Evolutionary conservation across 805 yeast species (phyloP), one percentile per base, ranked within the genome.

Genomic region (Cyberlindnera galapagoensis): DNA sequence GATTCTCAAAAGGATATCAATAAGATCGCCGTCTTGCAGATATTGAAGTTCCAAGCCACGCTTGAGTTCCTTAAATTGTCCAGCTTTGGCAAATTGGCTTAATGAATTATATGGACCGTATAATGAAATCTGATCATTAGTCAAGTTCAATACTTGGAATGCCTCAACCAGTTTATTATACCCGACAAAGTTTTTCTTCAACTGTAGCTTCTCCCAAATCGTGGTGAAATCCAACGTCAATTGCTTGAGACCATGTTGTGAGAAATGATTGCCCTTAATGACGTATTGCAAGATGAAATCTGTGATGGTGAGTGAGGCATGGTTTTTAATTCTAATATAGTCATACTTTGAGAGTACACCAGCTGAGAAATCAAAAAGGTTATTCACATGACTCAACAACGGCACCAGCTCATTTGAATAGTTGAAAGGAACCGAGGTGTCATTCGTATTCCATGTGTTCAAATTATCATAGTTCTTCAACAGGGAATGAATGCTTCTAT

Each of bases 251-350:
- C 67, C 67, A 3, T 35, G 11, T 8, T 39, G 26, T 25, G 53
- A 57, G 38, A 63, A 63, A 31, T 56, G 58, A 33, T 62, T 63
- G 16, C 55, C 36, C 35, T 62, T 62, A 19, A 63, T 44, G 20
- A 62, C 55, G 7, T 59, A 51, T 29, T 59, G 61, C 13, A 55
- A 40, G 27, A 60, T 49, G 28, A 52, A 55, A n/a, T 52, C 53
- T 1, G 60, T 49, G 19, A 60, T 37, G 7, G 46, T 39, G 9
- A 40, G 44, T 3, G 60, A 37, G 2, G 54, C 23, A 18, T 46
- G 45, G 23, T 49, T 49, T 19, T 49, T 52, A 10, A 62, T 28
- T 3, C 30, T 12, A 2, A 46, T 35, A 11, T 44, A 39, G 3
- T 42, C 49, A 13, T 39, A 37, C 14, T 29, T 21, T 7, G 52